Base-by-base conservation (phyloP, 257 asterid genomes). In the Prunella vulgaris region DNA sequence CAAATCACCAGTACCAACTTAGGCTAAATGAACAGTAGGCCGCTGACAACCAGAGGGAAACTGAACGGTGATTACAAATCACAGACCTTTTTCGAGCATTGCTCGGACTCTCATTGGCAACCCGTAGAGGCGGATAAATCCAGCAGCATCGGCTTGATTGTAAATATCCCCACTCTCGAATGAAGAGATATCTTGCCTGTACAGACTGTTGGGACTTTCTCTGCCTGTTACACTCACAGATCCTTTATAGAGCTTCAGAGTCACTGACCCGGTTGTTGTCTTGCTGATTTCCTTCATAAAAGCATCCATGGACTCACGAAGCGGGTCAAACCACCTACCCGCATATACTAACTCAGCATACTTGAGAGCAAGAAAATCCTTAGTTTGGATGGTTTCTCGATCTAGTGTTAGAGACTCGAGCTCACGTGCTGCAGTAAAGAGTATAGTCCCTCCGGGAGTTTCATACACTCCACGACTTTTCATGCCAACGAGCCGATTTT, bases 391-490 rank as follows among this genome's bases (percentile, higher is more conserved):
- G 66, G 92, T 85, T 72, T 93, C 99, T 0, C 97, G 96, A 68
- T 91, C 99, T 7, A 93, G 94, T 1, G 97, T 93, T 2, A 93
- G 90, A 3, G 99, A 90, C 90, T 93, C 99, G 0, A 93, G 96
- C 53, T 93, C 99, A 1, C 84, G 87, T 4, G 66, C 95, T 9
- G 96, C 97, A 15, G 86, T 17, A 67, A 82, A 93, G 68, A 93
- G 93, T 80, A 93, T 87, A 4, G 99, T 88, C 52, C 97, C 97
- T 3, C 97, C 96, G 0, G 97, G 99, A 20, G 99, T 87, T 81
- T 93, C 99, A 32, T 93, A 90, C 7, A 93, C 97, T 15, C 99
- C 96, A 2, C 97, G 96, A 74, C 99, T 93, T 76, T 93, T 93
- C 99, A 93, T 90, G 22, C 97, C 99, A 4, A 93, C 99, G 0